phyloP scores from a whole-genome alignment of 1,139 yeast genomes.

The Yamadazyma membranifaciens region DNA sequence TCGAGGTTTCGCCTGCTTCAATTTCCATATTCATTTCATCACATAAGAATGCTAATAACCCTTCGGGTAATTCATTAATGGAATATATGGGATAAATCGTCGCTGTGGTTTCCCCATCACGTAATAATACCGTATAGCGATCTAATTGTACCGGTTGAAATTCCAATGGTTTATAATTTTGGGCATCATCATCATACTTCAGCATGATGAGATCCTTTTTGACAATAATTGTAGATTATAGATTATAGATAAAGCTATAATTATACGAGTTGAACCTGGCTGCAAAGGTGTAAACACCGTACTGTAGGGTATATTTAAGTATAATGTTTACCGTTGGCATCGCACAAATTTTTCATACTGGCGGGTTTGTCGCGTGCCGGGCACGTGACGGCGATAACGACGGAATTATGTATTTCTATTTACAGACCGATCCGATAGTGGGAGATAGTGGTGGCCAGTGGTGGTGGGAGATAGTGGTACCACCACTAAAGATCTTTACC shows the following conservation, averaged over 20 bases:
- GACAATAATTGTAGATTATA: too few species aligned
- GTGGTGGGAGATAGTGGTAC: too few species aligned
- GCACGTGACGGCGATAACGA: too few species aligned
- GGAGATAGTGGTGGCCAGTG: too few species aligned
- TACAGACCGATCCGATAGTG: too few species aligned
- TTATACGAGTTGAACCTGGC: not conserved
- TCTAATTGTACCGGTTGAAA: conserved; percentile 21
- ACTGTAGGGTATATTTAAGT: conserved; percentile 10
- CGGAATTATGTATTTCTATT: too few species aligned
- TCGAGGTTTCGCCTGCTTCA: conserved; percentile 82
- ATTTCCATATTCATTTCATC: conserved; percentile 95
- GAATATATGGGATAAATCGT: conserved; percentile 84
- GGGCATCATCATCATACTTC: conserved; percentile 5
- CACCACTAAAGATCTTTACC: conserved; percentile 47
- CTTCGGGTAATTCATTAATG: conserved; percentile 66
- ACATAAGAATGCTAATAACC: conserved; percentile 73
- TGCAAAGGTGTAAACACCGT: conserved; percentile 8
- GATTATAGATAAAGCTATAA: too few species aligned
- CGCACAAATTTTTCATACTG: conserved; percentile 1
- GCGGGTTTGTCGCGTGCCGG: too few species aligned
- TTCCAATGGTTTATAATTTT: conserved; percentile 6
- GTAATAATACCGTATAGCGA: conserved; percentile 65
- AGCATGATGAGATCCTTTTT: too few species aligned
- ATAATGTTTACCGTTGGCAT: conserved; percentile 6
- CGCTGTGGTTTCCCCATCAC: conserved; percentile 90